Percentiles rank a stretch among this genome's conserved stretches.
Evolutionary conservation across 192 early-diverging fungal genomes (phyloP).

Genomic region (Kappamyces sp.): DNA sequence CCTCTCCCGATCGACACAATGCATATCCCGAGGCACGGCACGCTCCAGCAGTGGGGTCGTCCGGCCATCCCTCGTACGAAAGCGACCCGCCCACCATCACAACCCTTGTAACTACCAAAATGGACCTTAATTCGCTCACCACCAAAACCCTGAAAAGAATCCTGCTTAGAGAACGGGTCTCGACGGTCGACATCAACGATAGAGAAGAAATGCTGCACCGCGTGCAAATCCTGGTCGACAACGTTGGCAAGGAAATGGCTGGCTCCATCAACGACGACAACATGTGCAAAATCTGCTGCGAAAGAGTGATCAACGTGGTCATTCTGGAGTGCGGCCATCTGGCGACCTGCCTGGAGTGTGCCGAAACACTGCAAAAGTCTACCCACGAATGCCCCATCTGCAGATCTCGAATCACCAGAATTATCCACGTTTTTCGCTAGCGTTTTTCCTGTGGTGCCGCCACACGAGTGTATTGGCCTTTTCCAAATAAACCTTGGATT

Average conservation of each 20-base stretch:
- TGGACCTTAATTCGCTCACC: slow-evolving; percentile 51
- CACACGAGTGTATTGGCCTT: too few relatives aligned
- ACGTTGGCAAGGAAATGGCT: slow-evolving; percentile 49
- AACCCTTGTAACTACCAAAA: slow-evolving; percentile 28
- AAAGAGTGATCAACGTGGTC: slow-evolving; percentile 72
- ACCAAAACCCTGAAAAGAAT: slow-evolving; percentile 65
- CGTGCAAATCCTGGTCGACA: slow-evolving; percentile 58
- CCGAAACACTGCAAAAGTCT: background rate
- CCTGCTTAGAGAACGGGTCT: slow-evolving; percentile 58
- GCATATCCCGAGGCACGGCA: too few relatives aligned
- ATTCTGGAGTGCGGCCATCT: slow-evolving; percentile 84
- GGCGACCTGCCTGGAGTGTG: slow-evolving; percentile 54
- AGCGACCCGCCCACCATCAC: slow-evolving; percentile 20
- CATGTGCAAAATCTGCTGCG: slow-evolving; percentile 78
- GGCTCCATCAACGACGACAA: slow-evolving; percentile 48
- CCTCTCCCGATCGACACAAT: too few relatives aligned
- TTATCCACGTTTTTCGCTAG: background rate
- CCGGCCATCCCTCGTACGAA: too few relatives aligned
- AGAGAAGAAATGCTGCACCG: slow-evolving; percentile 66
- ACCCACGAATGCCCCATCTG: slow-evolving; percentile 15
- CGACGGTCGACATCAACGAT: slow-evolving; percentile 63
- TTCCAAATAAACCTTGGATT: too few relatives aligned
- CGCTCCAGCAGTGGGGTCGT: too few relatives aligned
- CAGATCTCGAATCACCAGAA: background rate
- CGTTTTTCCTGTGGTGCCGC: too few relatives aligned